Evolutionary conservation across 2,329 filamentous ascomycete species (phyloP), one percentile per base, ranked within the genome.

Genomic region (Penicillium polonicum): DNA sequence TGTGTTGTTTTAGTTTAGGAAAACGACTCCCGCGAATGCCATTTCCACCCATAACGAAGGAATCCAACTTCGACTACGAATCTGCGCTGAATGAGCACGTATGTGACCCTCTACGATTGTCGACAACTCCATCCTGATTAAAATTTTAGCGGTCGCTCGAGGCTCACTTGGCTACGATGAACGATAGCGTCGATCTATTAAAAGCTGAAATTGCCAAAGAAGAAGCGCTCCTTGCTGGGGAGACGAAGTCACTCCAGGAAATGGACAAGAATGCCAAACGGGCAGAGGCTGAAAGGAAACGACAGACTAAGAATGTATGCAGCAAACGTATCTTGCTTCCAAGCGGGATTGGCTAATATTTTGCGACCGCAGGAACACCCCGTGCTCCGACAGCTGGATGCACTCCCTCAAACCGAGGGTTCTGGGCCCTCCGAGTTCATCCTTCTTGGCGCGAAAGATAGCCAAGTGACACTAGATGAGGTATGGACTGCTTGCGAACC

Each of bases 1-100:
- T 29, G 44, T 55, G 48, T 33, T 48, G 8, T 38, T 48, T 55
- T 41, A 78, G 75, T 58, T 66, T 78, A 53, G 71, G 69, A 23
- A 74, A 72, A 62, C 70, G 77, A 42, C 68, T 79, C 4, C 76
- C 77, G 36, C 71, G 75, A 59, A 79, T 79, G 76, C 76, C 77
- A 6, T 79, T 79, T 58, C 77, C 77, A 2, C 76, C 76, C 5
- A 66, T 71, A 27, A 74, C 74, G 12, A 76, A 76, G 52, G 76
- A 77, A 42, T 70, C 71, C 0, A 71, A 70, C 49, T 79, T 79
- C 60, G 75, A 79, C 60, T 77, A 77, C 44, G 77, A 79, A 56
- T 68, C 73, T 49, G 75, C 73, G 5, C 67, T 79, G 9, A 68
- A 76, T 57, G 76, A 78, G 60, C 76, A 77, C 66, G 76, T 78